Percentiles rank a stretch among this genome's conserved stretches.
Conservation (phyloP, 1,284 basidiomycete genomes). For the Rugosomyces carneus region DNA sequence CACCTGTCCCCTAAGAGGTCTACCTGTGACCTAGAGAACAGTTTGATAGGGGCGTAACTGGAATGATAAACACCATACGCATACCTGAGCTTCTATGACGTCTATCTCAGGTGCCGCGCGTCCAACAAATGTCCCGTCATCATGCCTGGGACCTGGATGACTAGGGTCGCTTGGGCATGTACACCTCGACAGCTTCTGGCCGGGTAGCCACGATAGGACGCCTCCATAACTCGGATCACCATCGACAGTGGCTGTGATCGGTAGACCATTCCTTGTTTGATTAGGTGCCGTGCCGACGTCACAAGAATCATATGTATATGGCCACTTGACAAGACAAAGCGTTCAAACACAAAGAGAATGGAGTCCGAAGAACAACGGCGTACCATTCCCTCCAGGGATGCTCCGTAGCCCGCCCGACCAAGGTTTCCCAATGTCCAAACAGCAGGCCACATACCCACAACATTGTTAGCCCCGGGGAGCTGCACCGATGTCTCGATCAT, state of each 20-base stretch:
- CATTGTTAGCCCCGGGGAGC: slow-evolving; percentile 54
- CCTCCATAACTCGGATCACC: slow-evolving; percentile 38
- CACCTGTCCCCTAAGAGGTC: slow-evolving; percentile 40
- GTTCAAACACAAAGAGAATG: neutral
- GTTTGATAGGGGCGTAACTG: neutral
- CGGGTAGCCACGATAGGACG: slow-evolving; percentile 55
- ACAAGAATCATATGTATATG: slow-evolving; percentile 73
- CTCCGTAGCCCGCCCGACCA: slow-evolving; percentile 45
- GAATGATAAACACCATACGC: neutral
- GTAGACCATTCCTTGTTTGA: slow-evolving; percentile 40
- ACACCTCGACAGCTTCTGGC: slow-evolving; percentile 72
- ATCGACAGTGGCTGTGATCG: slow-evolving; percentile 34
- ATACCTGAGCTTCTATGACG: slow-evolving; percentile 64
- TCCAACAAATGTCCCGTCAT: slow-evolving; percentile 60
- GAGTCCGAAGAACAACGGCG: slow-evolving; percentile 2
- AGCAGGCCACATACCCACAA: slow-evolving; percentile 62
- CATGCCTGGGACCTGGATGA: slow-evolving; percentile 69
- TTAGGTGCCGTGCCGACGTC: slow-evolving; percentile 66
- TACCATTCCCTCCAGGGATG: slow-evolving; percentile 42
- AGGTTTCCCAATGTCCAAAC: slow-evolving; percentile 69
- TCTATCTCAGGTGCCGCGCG: slow-evolving; percentile 76
- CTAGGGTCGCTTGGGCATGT: slow-evolving; percentile 57
- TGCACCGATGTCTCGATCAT: slow-evolving; percentile 52
- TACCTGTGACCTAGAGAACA: slow-evolving; percentile 32
- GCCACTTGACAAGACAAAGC: slow-evolving; percentile 43